phyloP scores from a whole-genome alignment of 2,329 filamentous ascomycete genomes.

The Phialophora verrucosa region DNA sequence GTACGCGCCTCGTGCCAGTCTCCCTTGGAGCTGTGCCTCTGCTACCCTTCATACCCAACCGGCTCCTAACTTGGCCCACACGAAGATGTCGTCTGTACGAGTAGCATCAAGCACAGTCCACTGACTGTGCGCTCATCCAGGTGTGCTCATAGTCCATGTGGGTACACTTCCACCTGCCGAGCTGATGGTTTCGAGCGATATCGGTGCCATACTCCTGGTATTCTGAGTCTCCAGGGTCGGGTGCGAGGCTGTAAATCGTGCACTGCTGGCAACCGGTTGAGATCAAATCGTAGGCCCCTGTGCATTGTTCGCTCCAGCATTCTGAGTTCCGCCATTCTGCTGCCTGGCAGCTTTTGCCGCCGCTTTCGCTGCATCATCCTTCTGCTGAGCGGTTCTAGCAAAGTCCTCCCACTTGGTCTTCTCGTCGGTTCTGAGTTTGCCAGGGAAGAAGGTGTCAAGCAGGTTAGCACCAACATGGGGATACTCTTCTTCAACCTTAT shows the following conservation, averaged over 20 bases:
- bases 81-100: neutral
- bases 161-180: neutral
- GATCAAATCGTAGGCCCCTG: neutral
- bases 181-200: neutral
- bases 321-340: neutral
- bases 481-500: slow-evolving; percentile 43
- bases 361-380: neutral
- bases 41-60: neutral
- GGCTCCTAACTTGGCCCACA: neutral
- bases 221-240: neutral
- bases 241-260: neutral
- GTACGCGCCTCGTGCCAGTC: neutral
- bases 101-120: neutral
- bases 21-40: too few species aligned
- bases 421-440: slow-evolving; percentile 22
- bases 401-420: slow-evolving; percentile 23
- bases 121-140: neutral
- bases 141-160: neutral
- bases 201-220: neutral
- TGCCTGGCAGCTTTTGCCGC: neutral
- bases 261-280: neutral
- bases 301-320: neutral
- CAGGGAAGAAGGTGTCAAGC: slow-evolving; percentile 44
- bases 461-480: slow-evolving; percentile 44
- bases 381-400: neutral